These are phyloP conservation scores for Davidsoniella virescens DNA, from an alignment of 2,329 filamentous ascomycete species.

Conservation along the genomic window DNA sequence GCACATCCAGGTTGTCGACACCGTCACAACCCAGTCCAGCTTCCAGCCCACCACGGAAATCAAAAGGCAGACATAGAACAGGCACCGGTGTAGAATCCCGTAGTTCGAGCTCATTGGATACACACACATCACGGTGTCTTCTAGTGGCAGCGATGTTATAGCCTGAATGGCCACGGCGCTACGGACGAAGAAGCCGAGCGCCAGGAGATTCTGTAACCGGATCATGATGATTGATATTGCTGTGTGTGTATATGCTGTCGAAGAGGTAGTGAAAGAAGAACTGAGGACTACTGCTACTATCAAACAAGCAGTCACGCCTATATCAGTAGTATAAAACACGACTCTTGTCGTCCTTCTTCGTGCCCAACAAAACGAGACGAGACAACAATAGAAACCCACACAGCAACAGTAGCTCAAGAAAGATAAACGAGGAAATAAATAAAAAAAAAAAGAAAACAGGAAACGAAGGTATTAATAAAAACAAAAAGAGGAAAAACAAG, in stretches of 20 bases:
- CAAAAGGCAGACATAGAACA: slow-evolving; percentile 9
- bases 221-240: neutral
- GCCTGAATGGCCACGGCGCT: slow-evolving; percentile 7
- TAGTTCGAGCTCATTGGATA: slow-evolving; percentile 12
- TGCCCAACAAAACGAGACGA: neutral
- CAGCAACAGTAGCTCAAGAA: neutral
- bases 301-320: neutral
- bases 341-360: neutral
- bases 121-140: slow-evolving; percentile 12
- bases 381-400: neutral
- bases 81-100: slow-evolving; percentile 7
- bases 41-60: slow-evolving; percentile 11
- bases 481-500: neutral
- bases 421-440: neutral
- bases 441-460: neutral
- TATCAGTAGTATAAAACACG: neutral
- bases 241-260: neutral
- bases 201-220: neutral
- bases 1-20: slow-evolving; percentile 6
- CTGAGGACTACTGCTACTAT: neutral
- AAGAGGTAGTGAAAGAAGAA: neutral
- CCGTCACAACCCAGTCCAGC: slow-evolving; percentile 8
- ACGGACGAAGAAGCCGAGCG: slow-evolving; percentile 1
- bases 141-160: slow-evolving; percentile 2
- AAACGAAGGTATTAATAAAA: neutral